Evolutionary conservation across 2,329 filamentous ascomycete species (phyloP).

Genomic region (Claviceps maximensis): DNA sequence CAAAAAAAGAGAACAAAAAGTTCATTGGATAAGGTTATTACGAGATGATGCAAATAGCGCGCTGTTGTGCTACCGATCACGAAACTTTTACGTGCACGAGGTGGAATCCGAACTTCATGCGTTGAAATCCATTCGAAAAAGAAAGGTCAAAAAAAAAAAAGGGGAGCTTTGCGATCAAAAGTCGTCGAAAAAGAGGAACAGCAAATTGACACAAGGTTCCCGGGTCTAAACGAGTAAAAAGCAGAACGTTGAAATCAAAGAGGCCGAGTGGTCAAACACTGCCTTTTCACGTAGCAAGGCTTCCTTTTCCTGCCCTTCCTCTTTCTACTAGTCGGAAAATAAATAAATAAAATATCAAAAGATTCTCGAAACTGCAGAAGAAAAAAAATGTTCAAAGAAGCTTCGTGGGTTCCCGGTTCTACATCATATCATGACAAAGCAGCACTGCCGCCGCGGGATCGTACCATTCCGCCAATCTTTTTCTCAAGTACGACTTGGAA

Average conservation of each 20-base stretch:
- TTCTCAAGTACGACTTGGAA: constrained; percentile 33
- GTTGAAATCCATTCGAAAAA: not conserved
- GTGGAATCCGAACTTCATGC: not conserved
- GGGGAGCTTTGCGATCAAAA: not conserved
- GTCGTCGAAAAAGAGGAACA: not conserved
- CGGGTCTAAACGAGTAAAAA: too few species aligned
- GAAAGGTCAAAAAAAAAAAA: not conserved
- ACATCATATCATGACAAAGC: constrained; percentile 11
- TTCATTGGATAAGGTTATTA: not conserved
- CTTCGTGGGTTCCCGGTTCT: not conserved
- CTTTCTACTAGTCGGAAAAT: too few species aligned
- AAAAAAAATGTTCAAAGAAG: not conserved
- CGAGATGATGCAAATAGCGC: constrained; percentile 4
- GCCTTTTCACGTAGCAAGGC: too few species aligned
- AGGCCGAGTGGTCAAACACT: too few species aligned
- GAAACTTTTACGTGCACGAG: constrained; percentile 3
- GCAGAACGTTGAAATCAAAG: too few species aligned
- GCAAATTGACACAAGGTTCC: too few species aligned
- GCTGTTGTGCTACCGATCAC: constrained; percentile 2
- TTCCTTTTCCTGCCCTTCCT: too few species aligned
- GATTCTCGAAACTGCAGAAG: too few species aligned
- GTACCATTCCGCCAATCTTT: constrained; percentile 18
- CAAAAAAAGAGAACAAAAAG: not conserved
- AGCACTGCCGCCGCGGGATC: constrained; percentile 21
- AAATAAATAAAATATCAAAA: too few species aligned